These are phyloP conservation scores for Myotisia sp. DNA, from an alignment of 2,329 filamentous ascomycete species.

Conservation along the genomic window DNA sequence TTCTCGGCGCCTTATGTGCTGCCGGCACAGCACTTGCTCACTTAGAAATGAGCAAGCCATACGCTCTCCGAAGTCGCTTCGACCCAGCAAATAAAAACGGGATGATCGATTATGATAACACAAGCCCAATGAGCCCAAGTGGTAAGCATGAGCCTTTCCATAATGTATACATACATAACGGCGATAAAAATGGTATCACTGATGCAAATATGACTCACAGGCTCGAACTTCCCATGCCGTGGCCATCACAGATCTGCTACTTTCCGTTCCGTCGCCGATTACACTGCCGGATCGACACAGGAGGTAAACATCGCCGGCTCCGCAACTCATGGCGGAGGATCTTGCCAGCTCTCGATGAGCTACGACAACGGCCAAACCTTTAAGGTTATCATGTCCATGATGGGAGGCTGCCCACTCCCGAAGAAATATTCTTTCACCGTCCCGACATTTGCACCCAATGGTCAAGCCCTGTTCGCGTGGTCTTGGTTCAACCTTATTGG, in stretches of 20 bases:
- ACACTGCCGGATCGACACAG: constrained; percentile 47
- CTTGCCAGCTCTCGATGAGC: constrained; percentile 61
- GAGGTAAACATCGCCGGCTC: constrained; percentile 50
- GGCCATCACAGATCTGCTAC: constrained; percentile 41
- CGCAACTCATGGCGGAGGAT: constrained; percentile 53
- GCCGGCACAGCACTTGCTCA: constrained; percentile 23
- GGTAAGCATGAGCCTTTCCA: constrained; percentile 2
- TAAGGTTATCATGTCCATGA: constrained; percentile 50
- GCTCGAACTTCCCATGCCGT: constrained; percentile 64
- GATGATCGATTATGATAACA: constrained; percentile 57
- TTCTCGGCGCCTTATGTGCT: constrained; percentile 4
- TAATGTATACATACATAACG: too few species aligned
- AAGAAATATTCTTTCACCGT: constrained; percentile 51
- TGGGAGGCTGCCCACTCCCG: constrained; percentile 40
- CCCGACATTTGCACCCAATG: constrained; percentile 47
- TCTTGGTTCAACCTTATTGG: constrained; percentile 57
- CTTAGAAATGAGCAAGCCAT: constrained; percentile 44
- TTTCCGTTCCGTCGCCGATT: constrained; percentile 45
- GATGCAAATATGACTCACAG: constrained; percentile 18
- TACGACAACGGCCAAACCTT: constrained; percentile 58
- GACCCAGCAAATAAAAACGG: constrained; percentile 30
- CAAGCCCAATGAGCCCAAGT: constrained; percentile 45
- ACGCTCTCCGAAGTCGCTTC: constrained; percentile 37
- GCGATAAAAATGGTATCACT: not conserved
- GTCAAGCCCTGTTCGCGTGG: constrained; percentile 56